A percentile compares a stretch with the other conserved stretches of the same genome.
phyloP scores from a whole-genome alignment of 768 basidiomycete species.

The Psilocybe cyanescens region DNA sequence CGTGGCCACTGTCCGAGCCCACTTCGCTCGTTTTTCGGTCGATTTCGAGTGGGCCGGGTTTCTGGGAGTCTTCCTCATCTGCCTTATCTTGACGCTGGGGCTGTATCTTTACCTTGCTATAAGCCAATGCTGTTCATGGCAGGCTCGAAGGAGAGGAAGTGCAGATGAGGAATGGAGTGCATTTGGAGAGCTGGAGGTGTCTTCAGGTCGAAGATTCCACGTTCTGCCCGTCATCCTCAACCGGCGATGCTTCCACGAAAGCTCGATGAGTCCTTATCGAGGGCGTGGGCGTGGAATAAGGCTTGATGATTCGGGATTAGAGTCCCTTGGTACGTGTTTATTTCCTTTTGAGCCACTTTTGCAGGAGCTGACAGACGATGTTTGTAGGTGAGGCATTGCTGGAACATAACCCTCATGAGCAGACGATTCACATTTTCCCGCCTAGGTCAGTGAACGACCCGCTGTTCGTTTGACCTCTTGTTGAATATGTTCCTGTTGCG shows the following conservation, averaged over 20 bases:
- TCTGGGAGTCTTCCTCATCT: conserved; percentile 15
- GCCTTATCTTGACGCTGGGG: conserved; percentile 14
- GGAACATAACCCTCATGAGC: not conserved
- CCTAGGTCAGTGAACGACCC: not conserved
- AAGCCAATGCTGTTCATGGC: not conserved
- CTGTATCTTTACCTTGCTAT: conserved; percentile 8
- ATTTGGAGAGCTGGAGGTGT: not conserved
- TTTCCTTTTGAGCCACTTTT: not conserved
- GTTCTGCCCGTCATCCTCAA: conserved; percentile 11
- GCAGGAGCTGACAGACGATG: not conserved
- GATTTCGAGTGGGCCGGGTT: conserved; percentile 19
- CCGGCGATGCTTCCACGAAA: not conserved
- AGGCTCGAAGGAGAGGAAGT: not conserved
- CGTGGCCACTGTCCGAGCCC: conserved; percentile 25
- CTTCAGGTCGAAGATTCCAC: not conserved
- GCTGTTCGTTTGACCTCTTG: not conserved
- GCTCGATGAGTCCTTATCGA: not conserved
- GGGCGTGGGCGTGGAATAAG: not conserved
- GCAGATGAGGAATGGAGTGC: conserved; percentile 9
- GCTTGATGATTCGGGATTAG: not conserved
- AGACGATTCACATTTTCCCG: not conserved
- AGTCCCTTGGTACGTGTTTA: not conserved
- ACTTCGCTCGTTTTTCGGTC: conserved; percentile 13
- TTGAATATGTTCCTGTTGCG: not conserved
- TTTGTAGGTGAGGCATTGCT: conserved; percentile 2